Percentiles rank a stretch among this genome's conserved stretches.
Conservation (phyloP, 1,284 basidiomycete genomes). For the Vanrija pseudolonga region DNA sequence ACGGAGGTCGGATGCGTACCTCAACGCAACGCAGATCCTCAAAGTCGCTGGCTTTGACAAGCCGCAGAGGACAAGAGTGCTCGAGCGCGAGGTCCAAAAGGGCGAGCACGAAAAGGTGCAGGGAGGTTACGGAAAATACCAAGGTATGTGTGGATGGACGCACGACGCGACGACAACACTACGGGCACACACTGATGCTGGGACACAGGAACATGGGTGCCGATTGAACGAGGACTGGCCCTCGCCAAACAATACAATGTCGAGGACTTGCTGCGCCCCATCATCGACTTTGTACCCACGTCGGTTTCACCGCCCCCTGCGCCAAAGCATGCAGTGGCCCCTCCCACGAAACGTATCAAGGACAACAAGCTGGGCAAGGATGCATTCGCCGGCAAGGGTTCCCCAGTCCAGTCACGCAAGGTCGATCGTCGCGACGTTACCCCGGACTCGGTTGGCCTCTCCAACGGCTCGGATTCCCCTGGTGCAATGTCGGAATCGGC, state of each 20-base stretch:
- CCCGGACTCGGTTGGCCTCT: slow-evolving; percentile 12
- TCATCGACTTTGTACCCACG: slow-evolving; percentile 90
- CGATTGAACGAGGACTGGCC: slow-evolving; percentile 80
- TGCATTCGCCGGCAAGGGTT: slow-evolving; percentile 1
- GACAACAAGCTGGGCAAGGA: slow-evolving; percentile 30
- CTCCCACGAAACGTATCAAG: slow-evolving; percentile 53
- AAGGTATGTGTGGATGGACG: slow-evolving; percentile 61
- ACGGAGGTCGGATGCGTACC: slow-evolving; percentile 88
- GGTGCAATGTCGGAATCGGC: slow-evolving; percentile 21
- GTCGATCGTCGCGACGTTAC: slow-evolving; percentile 20
- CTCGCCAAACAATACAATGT: slow-evolving; percentile 93
- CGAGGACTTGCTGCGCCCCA: slow-evolving; percentile 79
- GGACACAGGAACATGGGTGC: slow-evolving; percentile 90
- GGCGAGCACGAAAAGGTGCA: slow-evolving; percentile 99
- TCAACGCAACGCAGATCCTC: slow-evolving; percentile 98
- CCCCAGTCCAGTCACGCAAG: slow-evolving; percentile 30
- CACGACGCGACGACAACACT: not conserved
- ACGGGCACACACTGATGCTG: not conserved
- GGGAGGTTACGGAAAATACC: slow-evolving; percentile 99
- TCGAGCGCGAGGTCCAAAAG: slow-evolving; percentile 98
- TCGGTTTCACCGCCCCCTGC: slow-evolving; percentile 91
- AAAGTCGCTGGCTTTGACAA: slow-evolving; percentile 99
- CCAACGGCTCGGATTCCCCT: slow-evolving; percentile 9
- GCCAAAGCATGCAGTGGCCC: slow-evolving; percentile 86
- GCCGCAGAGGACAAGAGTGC: slow-evolving; percentile 92